phyloP scores from a whole-genome alignment of 2,329 filamentous ascomycete genomes.

The Clarireedia homoeocarpa region DNA sequence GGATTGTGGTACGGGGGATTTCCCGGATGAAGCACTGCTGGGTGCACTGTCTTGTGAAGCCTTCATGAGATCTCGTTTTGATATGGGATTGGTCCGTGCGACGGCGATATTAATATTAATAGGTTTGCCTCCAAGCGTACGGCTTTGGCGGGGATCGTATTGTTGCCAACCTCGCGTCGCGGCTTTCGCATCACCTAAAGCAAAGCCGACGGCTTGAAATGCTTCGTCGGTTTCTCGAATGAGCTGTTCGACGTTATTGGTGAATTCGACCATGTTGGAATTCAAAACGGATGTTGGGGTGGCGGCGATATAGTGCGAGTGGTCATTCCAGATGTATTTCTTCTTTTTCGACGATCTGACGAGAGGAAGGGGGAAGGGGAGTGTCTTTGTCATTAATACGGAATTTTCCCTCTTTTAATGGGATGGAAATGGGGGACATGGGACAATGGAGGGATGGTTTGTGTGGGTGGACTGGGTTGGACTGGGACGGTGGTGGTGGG shows the following conservation, averaged over 20 bases:
- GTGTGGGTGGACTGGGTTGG: too few species aligned
- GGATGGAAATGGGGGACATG: too few species aligned
- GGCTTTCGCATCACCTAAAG: constrained; percentile 33
- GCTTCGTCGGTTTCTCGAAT: constrained; percentile 43
- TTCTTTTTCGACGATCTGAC: not conserved
- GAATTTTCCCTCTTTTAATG: not conserved
- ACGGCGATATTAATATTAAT: not conserved
- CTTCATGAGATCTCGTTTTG: constrained; percentile 13
- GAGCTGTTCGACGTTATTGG: constrained; percentile 34
- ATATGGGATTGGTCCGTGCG: constrained; percentile 10
- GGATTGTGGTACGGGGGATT: constrained; percentile 23
- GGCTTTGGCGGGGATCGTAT: not conserved
- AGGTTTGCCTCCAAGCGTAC: not conserved
- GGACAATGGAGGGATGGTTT: too few species aligned
- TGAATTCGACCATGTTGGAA: constrained; percentile 16
- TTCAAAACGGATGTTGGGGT: constrained; percentile 20
- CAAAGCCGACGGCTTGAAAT: constrained; percentile 38
- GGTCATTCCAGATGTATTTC: not conserved
- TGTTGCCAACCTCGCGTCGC: constrained; percentile 25
- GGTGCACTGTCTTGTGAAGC: constrained; percentile 10
- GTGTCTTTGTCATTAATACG: not conserved
- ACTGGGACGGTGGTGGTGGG: too few species aligned
- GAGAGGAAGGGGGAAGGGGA: not conserved
- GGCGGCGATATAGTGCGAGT: not conserved
- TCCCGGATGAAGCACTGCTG: constrained; percentile 15